Percentiles rank a stretch among this genome's conserved stretches.
Conservation (phyloP, 2,329 filamentous ascomycete species). For the Stachybotrys chlorohalonatus region DNA sequence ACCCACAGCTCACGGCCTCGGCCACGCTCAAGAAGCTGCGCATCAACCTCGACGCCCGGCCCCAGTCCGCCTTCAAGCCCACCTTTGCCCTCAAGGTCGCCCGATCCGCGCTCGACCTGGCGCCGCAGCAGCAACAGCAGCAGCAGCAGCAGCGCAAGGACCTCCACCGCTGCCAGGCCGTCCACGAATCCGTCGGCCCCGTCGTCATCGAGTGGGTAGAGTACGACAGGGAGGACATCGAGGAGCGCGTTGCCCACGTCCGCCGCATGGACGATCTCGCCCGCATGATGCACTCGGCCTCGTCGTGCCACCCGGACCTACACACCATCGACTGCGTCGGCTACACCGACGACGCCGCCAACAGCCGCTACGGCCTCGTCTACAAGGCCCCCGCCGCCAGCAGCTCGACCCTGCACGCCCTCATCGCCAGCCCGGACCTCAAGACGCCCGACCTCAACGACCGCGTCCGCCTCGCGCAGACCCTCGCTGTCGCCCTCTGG, state of each 20-base stretch:
- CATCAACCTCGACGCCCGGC: slow-evolving; percentile 34
- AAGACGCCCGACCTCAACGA: slow-evolving; percentile 36
- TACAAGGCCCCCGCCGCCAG: slow-evolving; percentile 27
- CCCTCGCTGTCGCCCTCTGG: slow-evolving; percentile 34
- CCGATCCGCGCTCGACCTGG: slow-evolving; percentile 18
- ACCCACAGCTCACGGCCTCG: slow-evolving; percentile 31
- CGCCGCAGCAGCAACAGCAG: not conserved
- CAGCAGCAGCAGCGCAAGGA: not conserved
- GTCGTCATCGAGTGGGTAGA: slow-evolving; percentile 36
- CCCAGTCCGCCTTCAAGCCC: slow-evolving; percentile 29
- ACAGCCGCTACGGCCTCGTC: slow-evolving; percentile 32
- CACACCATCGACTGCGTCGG: slow-evolving; percentile 38
- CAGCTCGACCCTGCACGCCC: slow-evolving; percentile 28
- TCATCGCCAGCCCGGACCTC: slow-evolving; percentile 28
- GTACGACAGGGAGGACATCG: slow-evolving; percentile 31
- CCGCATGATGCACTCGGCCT: slow-evolving; percentile 36
- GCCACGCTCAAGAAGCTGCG: slow-evolving; percentile 35
- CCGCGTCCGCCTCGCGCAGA: slow-evolving; percentile 30
- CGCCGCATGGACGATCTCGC: slow-evolving; percentile 36
- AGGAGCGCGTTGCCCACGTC: slow-evolving; percentile 32
- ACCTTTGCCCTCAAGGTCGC: slow-evolving; percentile 32
- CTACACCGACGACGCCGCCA: slow-evolving; percentile 31
- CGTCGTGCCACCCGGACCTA: slow-evolving; percentile 33
- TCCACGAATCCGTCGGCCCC: slow-evolving; percentile 21
- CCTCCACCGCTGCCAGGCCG: slow-evolving; percentile 19